Evolutionary conservation across 1,284 basidiomycete genomes (phyloP), one percentile per base, ranked within the genome.

Genomic region (Ceratobasidium sp.): DNA sequence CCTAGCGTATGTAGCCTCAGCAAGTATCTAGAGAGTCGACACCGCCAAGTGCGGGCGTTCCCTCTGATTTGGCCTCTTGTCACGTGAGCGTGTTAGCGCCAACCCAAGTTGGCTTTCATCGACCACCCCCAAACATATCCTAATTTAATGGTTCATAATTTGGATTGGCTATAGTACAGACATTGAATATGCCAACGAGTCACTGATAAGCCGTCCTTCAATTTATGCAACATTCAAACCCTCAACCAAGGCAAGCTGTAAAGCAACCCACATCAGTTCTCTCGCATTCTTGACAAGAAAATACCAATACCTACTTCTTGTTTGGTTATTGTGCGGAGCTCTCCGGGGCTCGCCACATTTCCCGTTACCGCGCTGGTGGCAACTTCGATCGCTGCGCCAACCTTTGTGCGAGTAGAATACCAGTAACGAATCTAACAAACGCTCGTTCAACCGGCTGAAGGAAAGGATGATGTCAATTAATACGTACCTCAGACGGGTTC

Each of bases 381-480:
- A 62, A 90, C 86, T 78, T 93, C 87, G 38, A 88, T 83, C 0
- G 87, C 83, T 66, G 88, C 88, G 0, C 87, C 86, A 77, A 91
- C 78, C 42, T 83, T 80, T 10, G 87, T 87, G 74, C 86, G 85
- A 50, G 86, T 88, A 28, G 89, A 86, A 79, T 92, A 84, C 91
- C 92, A 96, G 83, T 95, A 96, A 77, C 91, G 89, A 80, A 96
- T 92, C 85, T 86, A 66, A 6, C 17, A 20, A 10, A 56, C 6
- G 48, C 6, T 0, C 28, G 52, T 28, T 28, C 59, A 54, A n/a
- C 56, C 59, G 15, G 80, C 48, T 46, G 15, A 42, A 17, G 54
- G 3, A 6, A 12, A 38, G 17, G 7, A 42, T 40, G 54, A 75
- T n/a, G 54, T 3, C 54, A 46, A 13, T 13, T 13, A 13, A n/a